Percentiles rank a stretch among this genome's conserved stretches.
phyloP scores from a whole-genome alignment of 2,329 filamentous ascomycete genomes.

The Cercospora zeina region DNA sequence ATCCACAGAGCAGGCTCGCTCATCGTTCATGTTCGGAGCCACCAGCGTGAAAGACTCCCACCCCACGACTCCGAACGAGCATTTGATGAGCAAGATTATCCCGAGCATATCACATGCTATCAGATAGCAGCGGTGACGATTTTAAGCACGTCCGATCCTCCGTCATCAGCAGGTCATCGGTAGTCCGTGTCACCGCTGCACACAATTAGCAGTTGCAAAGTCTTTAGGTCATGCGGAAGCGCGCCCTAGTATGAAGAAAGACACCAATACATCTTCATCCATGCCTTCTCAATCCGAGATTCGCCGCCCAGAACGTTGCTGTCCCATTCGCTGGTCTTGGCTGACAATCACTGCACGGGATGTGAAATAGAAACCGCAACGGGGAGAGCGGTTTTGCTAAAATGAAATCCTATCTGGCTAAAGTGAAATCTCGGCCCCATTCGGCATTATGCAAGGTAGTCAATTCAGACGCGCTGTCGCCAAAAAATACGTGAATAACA shows the following conservation, averaged over 20 bases:
- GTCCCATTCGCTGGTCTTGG: slow-evolving; percentile 5
- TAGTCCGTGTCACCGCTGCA: slow-evolving; percentile 6
- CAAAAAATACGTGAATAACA: too few relatives aligned
- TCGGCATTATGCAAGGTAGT: too few relatives aligned
- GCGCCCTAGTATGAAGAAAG: background rate
- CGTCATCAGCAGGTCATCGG: background rate
- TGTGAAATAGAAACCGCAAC: background rate
- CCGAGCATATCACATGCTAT: slow-evolving; percentile 1
- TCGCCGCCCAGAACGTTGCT: background rate
- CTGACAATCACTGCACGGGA: background rate
- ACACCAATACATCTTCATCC: background rate
- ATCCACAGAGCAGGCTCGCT: background rate
- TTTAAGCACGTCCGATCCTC: background rate
- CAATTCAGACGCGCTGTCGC: too few relatives aligned
- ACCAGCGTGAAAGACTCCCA: background rate
- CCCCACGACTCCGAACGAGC: background rate
- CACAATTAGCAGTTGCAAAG: background rate
- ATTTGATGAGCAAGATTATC: background rate
- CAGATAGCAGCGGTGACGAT: background rate
- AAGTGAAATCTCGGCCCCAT: background rate
- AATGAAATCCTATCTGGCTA: background rate
- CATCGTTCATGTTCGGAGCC: background rate
- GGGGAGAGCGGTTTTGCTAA: background rate
- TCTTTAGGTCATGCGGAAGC: slow-evolving; percentile 1
- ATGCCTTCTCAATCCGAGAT: background rate